Conservation (phyloP, 345 rosid species). For the Arabidopsis suecica region DNA sequence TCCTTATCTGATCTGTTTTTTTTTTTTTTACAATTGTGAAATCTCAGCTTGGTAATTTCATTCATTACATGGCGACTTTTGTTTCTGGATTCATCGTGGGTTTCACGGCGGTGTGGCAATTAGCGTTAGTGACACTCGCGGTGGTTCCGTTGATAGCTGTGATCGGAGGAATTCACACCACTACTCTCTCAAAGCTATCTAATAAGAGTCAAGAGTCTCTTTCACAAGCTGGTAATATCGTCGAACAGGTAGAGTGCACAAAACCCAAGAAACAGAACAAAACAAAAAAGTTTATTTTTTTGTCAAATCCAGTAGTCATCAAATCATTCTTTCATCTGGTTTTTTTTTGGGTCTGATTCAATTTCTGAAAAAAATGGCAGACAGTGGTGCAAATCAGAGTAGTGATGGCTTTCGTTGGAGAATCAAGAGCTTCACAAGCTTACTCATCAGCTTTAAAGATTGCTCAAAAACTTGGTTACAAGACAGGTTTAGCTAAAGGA, state of each 20-base stretch:
- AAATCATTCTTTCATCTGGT: conserved; percentile 35
- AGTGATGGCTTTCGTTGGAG: conserved; percentile 90
- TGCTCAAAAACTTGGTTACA: conserved; percentile 86
- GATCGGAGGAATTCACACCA: conserved; percentile 85
- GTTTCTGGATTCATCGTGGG: conserved; percentile 96
- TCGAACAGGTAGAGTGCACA: conserved; percentile 75
- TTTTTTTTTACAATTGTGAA: conserved; percentile 4
- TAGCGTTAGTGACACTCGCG: conserved; percentile 92
- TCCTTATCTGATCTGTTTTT: conserved; percentile 19
- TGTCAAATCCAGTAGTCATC: not conserved
- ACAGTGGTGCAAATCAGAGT: conserved; percentile 90
- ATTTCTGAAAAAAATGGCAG: conserved; percentile 52
- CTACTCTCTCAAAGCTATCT: conserved; percentile 75
- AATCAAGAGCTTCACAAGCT: conserved; percentile 78
- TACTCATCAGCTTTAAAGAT: conserved; percentile 78
- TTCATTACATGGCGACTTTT: conserved; percentile 93
- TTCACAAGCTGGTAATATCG: conserved; percentile 90
- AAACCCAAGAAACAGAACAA: not conserved
- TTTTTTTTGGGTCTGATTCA: conserved; percentile 46
- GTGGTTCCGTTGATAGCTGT: conserved; percentile 97
- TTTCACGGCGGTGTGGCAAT: conserved; percentile 98
- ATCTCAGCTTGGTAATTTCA: conserved; percentile 92
- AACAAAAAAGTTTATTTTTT: not conserved
- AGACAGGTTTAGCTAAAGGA: conserved; percentile 87
- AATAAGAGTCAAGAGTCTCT: conserved; percentile 84